These are phyloP conservation scores for Ophiosphaerella herpotricha DNA, from an alignment of 2,329 filamentous ascomycete species.

Conservation along the genomic window DNA sequence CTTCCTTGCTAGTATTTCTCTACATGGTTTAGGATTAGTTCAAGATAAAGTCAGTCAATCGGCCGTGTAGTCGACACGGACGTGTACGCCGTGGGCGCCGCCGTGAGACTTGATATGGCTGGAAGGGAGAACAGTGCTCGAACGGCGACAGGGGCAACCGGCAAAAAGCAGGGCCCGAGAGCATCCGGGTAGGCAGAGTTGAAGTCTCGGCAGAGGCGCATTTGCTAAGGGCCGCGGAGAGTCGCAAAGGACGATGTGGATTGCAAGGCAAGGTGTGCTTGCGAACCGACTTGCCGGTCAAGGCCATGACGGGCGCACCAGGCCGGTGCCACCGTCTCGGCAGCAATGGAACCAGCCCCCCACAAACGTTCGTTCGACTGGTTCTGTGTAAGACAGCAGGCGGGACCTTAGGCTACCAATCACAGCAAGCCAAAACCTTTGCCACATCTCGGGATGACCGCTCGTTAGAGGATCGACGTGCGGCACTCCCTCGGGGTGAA, in stretches of 20 bases:
- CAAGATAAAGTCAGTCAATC: conserved; percentile 24
- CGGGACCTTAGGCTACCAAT: conserved; percentile 18
- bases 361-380: conserved; percentile 16
- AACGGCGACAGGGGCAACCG: conserved; percentile 9
- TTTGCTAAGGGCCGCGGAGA: conserved; percentile 13
- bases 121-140: conserved; percentile 5
- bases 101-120: conserved; percentile 24
- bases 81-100: conserved; percentile 30
- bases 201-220: conserved; percentile 7
- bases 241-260: conserved; percentile 10
- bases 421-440: conserved; percentile 6
- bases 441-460: conserved; percentile 35
- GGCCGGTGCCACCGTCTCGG: conserved; percentile 17
- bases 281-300: conserved; percentile 19
- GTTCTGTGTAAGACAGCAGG: background rate
- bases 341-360: conserved; percentile 10
- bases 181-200: background rate
- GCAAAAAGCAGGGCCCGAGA: conserved; percentile 13
- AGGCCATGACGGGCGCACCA: conserved; percentile 21
- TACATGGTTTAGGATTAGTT: conserved; percentile 8
- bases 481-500: conserved; percentile 12
- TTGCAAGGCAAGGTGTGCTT: conserved; percentile 15
- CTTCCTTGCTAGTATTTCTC: conserved; percentile 2
- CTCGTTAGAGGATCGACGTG: conserved; percentile 24
- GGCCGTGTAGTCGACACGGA: conserved; percentile 9